Conservation (phyloP, 495 filamentous ascomycete species). For the Talaromyces adpressus region DNA sequence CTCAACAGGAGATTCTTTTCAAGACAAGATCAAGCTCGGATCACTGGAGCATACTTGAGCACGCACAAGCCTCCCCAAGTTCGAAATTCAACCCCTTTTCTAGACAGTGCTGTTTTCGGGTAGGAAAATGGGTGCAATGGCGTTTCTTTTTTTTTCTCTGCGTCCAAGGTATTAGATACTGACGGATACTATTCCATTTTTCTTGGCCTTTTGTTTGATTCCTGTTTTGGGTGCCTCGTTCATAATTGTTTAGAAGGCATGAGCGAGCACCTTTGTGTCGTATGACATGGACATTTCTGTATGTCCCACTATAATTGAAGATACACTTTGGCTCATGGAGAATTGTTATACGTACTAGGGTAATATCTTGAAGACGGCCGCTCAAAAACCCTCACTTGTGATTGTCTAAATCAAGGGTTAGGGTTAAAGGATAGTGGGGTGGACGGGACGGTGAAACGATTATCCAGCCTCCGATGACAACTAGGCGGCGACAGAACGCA, state of each 20-base stretch:
- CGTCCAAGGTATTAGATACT: slow-evolving; percentile 26
- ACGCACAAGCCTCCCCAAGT: slow-evolving; percentile 24
- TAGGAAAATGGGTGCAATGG: slow-evolving; percentile 45
- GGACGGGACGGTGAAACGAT: background rate
- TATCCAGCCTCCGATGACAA: background rate
- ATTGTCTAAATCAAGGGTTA: background rate
- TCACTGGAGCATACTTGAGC: slow-evolving; percentile 20
- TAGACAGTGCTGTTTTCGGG: slow-evolving; percentile 38
- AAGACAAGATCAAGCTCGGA: slow-evolving; percentile 6
- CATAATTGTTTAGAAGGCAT: background rate
- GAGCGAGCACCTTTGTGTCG: background rate
- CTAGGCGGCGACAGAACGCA: background rate
- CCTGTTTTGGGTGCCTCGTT: background rate
- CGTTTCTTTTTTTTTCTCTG: slow-evolving; percentile 27
- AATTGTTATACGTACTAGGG: background rate
- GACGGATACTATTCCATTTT: slow-evolving; percentile 25
- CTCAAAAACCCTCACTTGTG: background rate
- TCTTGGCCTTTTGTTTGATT: slow-evolving; percentile 4
- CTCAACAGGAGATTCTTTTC: slow-evolving; percentile 2
- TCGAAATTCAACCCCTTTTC: slow-evolving; percentile 28
- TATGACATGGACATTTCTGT: background rate
- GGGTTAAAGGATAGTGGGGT: background rate
- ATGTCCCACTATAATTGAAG: background rate
- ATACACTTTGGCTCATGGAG: background rate
- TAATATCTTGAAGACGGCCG: background rate